Evolutionary conservation across 139 green algal species (phyloP), one percentile per base, ranked within the genome.

Genomic region (Chlorella sp.): DNA sequence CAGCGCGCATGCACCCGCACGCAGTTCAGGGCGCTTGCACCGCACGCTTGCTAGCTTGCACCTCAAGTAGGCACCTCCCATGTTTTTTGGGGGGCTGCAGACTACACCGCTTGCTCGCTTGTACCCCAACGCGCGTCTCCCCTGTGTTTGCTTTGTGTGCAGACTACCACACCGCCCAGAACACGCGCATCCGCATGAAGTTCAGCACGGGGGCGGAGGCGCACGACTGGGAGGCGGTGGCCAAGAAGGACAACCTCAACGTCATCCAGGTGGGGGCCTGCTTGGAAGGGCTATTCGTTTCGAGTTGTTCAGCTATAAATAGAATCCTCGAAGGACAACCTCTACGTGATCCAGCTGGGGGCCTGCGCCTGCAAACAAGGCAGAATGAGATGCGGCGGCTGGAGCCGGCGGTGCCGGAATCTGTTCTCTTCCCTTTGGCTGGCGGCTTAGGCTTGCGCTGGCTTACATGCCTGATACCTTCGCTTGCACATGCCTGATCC

Each of bases 161-260:
- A 95, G 93, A 96, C 81, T 89, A 92, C 26, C 51, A 84, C n/a
- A 94, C 86, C 2, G 91, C 92, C 0, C 86, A 91, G 38, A 82
- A 86, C 44, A 92, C 93, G 0, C 93, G 93, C 73, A 84, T 98
- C 14, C 87, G 85, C 44, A 80, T 99, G n/a, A 93, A 97, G 56
- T 99, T 96, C 96, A 93, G 90, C 60, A 94, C 90, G 5, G 96
- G 96, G 0, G 93, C 97, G 2, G 92, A 91, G 22, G 96, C 95
- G 22, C 83, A 88, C 19, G 92, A 98, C 86, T 99, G 96, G 96
- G 92, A 96, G 73, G 89, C 85, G 32, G 93, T 99, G 26, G 96
- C 96, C 34, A 98, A 99, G 91, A 96, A 96, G 88, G 95, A 98
- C 76, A 96, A 99, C 85, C 82, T 99, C 62, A 93, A 99, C 78